Evolutionary conservation across 1,284 basidiomycete species (phyloP).

Genomic region (Calocybe gambosa): DNA sequence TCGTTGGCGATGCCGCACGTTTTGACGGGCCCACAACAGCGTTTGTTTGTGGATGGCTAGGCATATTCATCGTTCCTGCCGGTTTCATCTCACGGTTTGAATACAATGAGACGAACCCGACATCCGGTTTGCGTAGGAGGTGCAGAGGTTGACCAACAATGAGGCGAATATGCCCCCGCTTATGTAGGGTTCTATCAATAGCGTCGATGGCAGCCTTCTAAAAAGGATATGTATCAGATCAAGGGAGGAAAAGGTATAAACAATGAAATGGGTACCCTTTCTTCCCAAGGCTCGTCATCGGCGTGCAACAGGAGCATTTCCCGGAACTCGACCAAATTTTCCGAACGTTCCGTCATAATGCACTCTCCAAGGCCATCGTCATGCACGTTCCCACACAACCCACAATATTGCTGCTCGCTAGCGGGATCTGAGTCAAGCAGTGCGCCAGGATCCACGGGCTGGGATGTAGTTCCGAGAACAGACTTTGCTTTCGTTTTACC

Average conservation of each 20-base stretch:
- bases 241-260: slow-evolving; percentile 2
- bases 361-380: slow-evolving; percentile 40
- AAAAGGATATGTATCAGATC: slow-evolving; percentile 9
- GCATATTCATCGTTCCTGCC: neutral
- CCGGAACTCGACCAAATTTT: slow-evolving; percentile 63
- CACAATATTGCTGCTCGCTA: slow-evolving; percentile 33
- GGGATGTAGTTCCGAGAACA: neutral
- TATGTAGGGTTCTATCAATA: slow-evolving; percentile 56
- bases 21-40: slow-evolving; percentile 20
- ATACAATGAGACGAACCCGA: slow-evolving; percentile 4
- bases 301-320: slow-evolving; percentile 55
- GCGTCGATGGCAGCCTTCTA: slow-evolving; percentile 57
- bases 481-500: slow-evolving; percentile 7
- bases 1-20: slow-evolving; percentile 19
- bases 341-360: slow-evolving; percentile 56
- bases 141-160: slow-evolving; percentile 58
- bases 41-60: slow-evolving; percentile 8
- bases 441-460: neutral
- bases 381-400: slow-evolving; percentile 58
- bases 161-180: slow-evolving; percentile 47
- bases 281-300: slow-evolving; percentile 57
- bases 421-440: neutral
- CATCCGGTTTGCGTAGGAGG: slow-evolving; percentile 33
- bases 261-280: slow-evolving; percentile 39
- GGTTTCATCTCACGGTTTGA: neutral